phyloP scores from a whole-genome alignment of 306 rosid species.

The Vigna nakashimae region DNA sequence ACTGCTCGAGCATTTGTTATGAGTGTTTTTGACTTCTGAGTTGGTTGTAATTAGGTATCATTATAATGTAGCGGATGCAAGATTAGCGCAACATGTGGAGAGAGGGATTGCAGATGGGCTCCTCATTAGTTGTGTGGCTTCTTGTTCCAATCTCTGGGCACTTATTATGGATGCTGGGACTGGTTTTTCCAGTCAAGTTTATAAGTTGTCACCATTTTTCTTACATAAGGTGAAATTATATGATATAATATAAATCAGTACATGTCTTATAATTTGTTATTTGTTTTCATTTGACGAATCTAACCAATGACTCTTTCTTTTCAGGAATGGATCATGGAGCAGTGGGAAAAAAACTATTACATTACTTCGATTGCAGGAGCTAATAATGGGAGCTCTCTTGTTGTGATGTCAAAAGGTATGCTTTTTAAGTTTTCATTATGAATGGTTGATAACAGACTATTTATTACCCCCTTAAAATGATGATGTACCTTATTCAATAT shows the following conservation, averaged over 20 bases:
- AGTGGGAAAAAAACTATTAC: slow-evolving; percentile 59
- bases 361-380: slow-evolving; percentile 76
- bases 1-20: slow-evolving; percentile 31
- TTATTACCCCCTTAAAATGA: no score
- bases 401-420: slow-evolving; percentile 60
- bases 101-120: slow-evolving; percentile 95
- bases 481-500: not conserved
- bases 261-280: not conserved
- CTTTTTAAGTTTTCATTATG: not conserved
- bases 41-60: slow-evolving; percentile 71
- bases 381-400: slow-evolving; percentile 55
- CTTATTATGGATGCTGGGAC: slow-evolving; percentile 99
- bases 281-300: slow-evolving; percentile 22
- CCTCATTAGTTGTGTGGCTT: slow-evolving; percentile 90
- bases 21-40: slow-evolving; percentile 31
- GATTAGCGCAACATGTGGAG: slow-evolving; percentile 92
- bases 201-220: slow-evolving; percentile 84
- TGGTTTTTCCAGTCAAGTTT: slow-evolving; percentile 85
- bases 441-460: not conserved
- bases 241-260: slow-evolving; percentile 46
- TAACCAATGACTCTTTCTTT: slow-evolving; percentile 23
- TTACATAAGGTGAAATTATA: slow-evolving; percentile 81
- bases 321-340: slow-evolving; percentile 63
- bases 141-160: slow-evolving; percentile 98
- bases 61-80: slow-evolving; percentile 88